Evolutionary conservation across 1,284 basidiomycete species (phyloP).

Genomic region (Tremellales sp.): DNA sequence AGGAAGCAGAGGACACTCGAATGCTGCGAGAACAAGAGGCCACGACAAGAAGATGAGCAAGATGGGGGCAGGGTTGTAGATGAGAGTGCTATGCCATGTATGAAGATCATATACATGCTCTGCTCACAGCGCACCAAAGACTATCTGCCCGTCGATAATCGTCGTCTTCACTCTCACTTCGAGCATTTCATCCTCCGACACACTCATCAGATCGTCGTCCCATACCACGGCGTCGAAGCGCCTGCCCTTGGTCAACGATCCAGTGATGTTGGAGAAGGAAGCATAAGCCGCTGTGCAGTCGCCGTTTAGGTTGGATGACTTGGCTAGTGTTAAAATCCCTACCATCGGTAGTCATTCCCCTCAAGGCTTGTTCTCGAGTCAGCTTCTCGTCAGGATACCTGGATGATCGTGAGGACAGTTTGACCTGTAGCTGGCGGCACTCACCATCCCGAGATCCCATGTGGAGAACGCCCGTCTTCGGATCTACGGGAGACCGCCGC

Average conservation of each 20-base stretch:
- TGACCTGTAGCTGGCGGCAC: constrained; percentile 22
- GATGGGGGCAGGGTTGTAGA: constrained; percentile 35
- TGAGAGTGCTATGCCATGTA: not conserved
- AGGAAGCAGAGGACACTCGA: constrained; percentile 45
- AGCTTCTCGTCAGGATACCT: constrained; percentile 71
- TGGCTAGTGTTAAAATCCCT: constrained; percentile 8
- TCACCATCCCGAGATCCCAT: constrained; percentile 75
- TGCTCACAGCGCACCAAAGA: constrained; percentile 48
- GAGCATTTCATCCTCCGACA: constrained; percentile 62
- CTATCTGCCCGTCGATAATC: constrained; percentile 69
- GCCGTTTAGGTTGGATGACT: not conserved
- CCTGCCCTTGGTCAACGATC: constrained; percentile 65
- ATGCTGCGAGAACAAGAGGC: constrained; percentile 46
- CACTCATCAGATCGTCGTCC: constrained; percentile 70
- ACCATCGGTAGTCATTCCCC: constrained; percentile 74
- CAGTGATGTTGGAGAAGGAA: constrained; percentile 64
- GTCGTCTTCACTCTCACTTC: constrained; percentile 69
- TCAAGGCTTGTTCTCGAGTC: constrained; percentile 61
- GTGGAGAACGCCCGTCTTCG: constrained; percentile 68
- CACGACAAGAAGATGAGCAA: constrained; percentile 47
- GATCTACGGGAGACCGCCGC: constrained; percentile 74
- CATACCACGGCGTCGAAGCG: constrained; percentile 81
- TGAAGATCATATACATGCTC: not conserved
- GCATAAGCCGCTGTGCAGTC: constrained; percentile 65
- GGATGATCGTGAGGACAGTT: no score